These are phyloP conservation scores for Cordyceps cateniannulata DNA, from an alignment of 2,329 filamentous ascomycete species.

Conservation along the genomic window DNA sequence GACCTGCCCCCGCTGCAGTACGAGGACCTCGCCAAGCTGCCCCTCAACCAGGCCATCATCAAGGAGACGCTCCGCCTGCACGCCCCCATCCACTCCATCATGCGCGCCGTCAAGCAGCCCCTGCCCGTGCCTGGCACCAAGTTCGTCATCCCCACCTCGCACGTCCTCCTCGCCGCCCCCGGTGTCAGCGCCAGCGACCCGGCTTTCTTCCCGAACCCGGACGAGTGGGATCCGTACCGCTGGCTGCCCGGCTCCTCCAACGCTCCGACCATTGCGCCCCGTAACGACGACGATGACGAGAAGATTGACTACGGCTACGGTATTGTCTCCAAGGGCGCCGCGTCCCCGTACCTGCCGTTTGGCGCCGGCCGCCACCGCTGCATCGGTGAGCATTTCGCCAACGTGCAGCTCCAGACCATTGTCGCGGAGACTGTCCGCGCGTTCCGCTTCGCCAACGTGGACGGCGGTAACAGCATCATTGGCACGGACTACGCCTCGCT, in stretches of 20 bases:
- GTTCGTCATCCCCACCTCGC: conserved; percentile 72
- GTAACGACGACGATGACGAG: conserved; percentile 53
- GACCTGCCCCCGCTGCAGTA: conserved; percentile 70
- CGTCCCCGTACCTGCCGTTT: conserved; percentile 88
- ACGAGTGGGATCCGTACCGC: conserved; percentile 82
- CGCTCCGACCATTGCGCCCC: conserved; percentile 39
- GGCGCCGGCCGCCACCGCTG: conserved; percentile 89
- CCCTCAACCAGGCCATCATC: conserved; percentile 76
- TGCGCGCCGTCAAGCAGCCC: conserved; percentile 85
- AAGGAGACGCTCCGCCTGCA: conserved; percentile 90
- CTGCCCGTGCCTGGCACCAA: conserved; percentile 78
- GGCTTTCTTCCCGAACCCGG: conserved; percentile 73
- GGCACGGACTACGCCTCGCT: conserved; percentile 64
- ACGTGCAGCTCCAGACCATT: conserved; percentile 85
- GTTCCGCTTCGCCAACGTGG: conserved; percentile 73
- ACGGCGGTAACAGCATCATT: conserved; percentile 62
- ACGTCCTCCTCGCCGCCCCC: conserved; percentile 78
- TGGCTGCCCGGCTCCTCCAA: conserved; percentile 66
- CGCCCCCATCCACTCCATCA: conserved; percentile 89
- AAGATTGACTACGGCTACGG: conserved; percentile 94
- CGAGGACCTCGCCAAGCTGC: conserved; percentile 70
- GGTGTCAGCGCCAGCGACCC: conserved; percentile 70
- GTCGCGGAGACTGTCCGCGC: conserved; percentile 66
- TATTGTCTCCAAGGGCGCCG: conserved; percentile 82
- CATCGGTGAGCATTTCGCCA: conserved; percentile 95